phyloP scores from a whole-genome alignment of 345 rosid species.

The Nephelium lappaceum region DNA sequence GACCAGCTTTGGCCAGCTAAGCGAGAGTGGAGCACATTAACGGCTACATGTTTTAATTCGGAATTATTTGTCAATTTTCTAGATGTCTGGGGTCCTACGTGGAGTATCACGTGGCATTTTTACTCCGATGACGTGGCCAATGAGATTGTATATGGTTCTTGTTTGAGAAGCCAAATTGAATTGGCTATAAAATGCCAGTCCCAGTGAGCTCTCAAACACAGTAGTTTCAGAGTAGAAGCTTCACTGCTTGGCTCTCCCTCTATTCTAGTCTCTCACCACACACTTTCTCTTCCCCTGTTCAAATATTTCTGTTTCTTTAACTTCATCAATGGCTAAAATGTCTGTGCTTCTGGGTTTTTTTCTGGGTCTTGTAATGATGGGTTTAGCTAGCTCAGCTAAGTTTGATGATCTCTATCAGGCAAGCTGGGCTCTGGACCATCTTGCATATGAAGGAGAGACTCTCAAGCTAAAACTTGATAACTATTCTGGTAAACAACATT shows the following conservation, averaged over 20 bases:
- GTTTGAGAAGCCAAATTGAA: slow-evolving; percentile 30
- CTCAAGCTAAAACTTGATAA: slow-evolving; percentile 90
- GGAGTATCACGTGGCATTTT: slow-evolving; percentile 47
- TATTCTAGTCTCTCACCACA: background rate
- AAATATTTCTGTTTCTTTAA: too few species aligned
- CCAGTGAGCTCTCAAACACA: background rate
- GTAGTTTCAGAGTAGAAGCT: slow-evolving; percentile 14
- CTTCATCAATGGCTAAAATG: slow-evolving; percentile 35
- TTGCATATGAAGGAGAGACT: slow-evolving; percentile 73
- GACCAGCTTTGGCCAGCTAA: slow-evolving; percentile 43
- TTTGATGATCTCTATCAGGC: slow-evolving; percentile 84
- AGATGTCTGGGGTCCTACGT: slow-evolving; percentile 27
- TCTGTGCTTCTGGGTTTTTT: slow-evolving; percentile 31
- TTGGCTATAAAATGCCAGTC: slow-evolving; percentile 41
- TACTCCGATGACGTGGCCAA: slow-evolving; percentile 21
- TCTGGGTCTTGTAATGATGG: slow-evolving; percentile 39
- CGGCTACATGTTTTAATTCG: slow-evolving; percentile 47
- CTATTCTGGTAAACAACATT: slow-evolving; percentile 62
- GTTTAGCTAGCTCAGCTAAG: slow-evolving; percentile 47
- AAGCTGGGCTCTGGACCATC: slow-evolving; percentile 88
- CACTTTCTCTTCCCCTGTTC: background rate
- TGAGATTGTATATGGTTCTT: slow-evolving; percentile 6
- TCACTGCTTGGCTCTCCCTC: background rate
- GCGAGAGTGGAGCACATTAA: slow-evolving; percentile 27
- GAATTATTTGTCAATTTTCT: background rate